phyloP scores from a whole-genome alignment of 208 protist species.

The Trypanosomatidae sp. region DNA sequence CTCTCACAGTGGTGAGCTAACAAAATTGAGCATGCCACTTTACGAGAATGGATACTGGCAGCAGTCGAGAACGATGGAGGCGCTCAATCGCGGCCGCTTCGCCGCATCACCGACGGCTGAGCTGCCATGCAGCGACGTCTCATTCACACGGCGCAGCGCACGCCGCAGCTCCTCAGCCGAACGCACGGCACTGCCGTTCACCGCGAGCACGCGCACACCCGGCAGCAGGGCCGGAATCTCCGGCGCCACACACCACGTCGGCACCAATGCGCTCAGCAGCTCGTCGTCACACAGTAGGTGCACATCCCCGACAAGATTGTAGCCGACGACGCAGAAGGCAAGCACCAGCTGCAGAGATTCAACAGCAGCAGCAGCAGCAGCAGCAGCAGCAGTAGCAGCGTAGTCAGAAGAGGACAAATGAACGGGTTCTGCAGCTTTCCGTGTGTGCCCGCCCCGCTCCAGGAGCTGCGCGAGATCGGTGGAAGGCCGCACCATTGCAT shows the following conservation, averaged over 20 bases:
- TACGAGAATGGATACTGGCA: too few relatives aligned
- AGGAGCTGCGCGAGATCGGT: too few relatives aligned
- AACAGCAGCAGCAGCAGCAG: neutral
- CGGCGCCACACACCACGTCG: slow-evolving; percentile 17
- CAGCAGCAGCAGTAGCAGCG: neutral
- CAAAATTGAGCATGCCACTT: too few relatives aligned
- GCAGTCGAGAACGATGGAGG: too few relatives aligned
- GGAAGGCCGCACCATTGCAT: slow-evolving; percentile 6
- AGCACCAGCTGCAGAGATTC: slow-evolving; percentile 28
- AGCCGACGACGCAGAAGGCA: slow-evolving; percentile 13
- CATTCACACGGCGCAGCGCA: slow-evolving; percentile 9
- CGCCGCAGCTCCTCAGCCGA: slow-evolving; percentile 33
- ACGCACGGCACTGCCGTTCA: slow-evolving; percentile 30
- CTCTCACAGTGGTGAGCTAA: too few relatives aligned
- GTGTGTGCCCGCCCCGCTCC: too few relatives aligned
- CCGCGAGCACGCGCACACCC: slow-evolving; percentile 26
- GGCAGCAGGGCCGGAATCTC: slow-evolving; percentile 25
- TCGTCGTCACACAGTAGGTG: slow-evolving; percentile 20
- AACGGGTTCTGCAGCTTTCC: too few relatives aligned
- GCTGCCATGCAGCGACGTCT: neutral
- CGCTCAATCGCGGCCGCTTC: slow-evolving; percentile 22
- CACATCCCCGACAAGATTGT: slow-evolving; percentile 38
- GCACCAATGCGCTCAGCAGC: slow-evolving; percentile 25
- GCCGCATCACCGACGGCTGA: neutral
- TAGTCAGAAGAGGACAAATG: too few relatives aligned